Evolutionary conservation across 1,139 yeast species (phyloP), one percentile per base, ranked within the genome.

Genomic region (Taiozyma sp.): DNA sequence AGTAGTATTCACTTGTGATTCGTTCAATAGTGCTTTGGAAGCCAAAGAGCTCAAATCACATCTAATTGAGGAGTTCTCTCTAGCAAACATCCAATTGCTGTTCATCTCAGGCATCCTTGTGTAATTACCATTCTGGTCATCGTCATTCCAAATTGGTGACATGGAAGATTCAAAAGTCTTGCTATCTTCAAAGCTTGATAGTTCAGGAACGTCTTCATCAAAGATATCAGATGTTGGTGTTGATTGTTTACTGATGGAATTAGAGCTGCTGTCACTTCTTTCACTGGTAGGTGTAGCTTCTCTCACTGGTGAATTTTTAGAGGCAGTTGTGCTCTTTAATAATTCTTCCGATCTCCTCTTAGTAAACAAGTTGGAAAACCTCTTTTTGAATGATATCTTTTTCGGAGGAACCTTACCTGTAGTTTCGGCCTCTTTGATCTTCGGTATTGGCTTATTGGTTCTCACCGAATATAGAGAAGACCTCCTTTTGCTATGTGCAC

Each of bases 91-190:
- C 61, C 61, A 58, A 39, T 57, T 59, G 12, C 43, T 42, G 14
- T 48, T 43, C 13, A 45, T 36, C 16, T 46, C 49, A 9, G 44
- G 38, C 24, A 43, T 40, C 40, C 2, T 16, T 30, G 4, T 48
- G 5, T 5, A 50, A 8, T 30, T 40, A 6, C 36, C 19, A 7
- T 36, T 45, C 46, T 24, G 55, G 23, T 45, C 41, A 38, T 52
- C 53, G 10, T 54, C 58, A 29, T 55, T 59, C 44, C 57, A 59
- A 8, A 61, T 47, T 3, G 63, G 54, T 3, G 56, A 44, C 65
- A 61, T 60, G 8, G 59, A 49, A 4, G 59, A 56, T 29, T 60
- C 65, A 45, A 60, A 61, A 2, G 60, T 54, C 16, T 44, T 44
- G 12, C 48, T 56, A 46, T 59, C 63, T 12, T 57, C 60, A 32